These are phyloP conservation scores for Solanum corneliomulleri DNA, from an alignment of 257 asterid genomes.

Conservation along the genomic window DNA sequence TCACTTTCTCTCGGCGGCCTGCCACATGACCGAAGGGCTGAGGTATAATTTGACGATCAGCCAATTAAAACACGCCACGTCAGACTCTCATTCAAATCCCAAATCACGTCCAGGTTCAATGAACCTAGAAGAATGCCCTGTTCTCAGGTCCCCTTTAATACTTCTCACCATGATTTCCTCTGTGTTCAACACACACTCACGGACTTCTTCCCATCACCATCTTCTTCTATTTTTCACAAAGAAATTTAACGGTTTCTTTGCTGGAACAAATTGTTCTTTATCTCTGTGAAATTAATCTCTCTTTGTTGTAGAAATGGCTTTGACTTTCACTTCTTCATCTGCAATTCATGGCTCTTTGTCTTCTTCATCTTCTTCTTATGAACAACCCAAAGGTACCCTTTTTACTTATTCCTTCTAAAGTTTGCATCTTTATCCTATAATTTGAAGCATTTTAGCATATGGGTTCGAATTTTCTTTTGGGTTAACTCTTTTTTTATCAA, in stretches of 20 bases:
- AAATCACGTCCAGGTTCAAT: conserved; percentile 67
- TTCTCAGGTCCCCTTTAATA: conserved; percentile 2
- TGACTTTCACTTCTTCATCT: conserved; percentile 51
- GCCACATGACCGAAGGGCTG: conserved; percentile 56
- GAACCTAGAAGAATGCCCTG: conserved; percentile 26
- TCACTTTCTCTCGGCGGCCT: background rate
- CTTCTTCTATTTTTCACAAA: background rate
- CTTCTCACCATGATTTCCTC: conserved; percentile 1
- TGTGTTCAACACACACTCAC: background rate
- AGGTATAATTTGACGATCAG: background rate
- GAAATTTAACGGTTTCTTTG: background rate
- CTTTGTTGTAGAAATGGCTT: conserved; percentile 27
- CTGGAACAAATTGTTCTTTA: background rate
- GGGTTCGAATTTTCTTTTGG: background rate
- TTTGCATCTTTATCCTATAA: background rate
- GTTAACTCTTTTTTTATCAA: background rate
- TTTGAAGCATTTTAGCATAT: background rate
- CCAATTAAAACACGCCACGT: conserved; percentile 35
- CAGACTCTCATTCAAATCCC: background rate
- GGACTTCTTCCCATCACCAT: background rate
- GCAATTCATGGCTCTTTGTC: conserved; percentile 36
- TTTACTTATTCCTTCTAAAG: background rate
- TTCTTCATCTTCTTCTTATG: conserved; percentile 15
- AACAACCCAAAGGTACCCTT: conserved; percentile 43
- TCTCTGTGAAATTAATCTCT: background rate